Base-by-base conservation (phyloP, 2,329 filamentous ascomycete species). In the Phialophora tarda region DNA sequence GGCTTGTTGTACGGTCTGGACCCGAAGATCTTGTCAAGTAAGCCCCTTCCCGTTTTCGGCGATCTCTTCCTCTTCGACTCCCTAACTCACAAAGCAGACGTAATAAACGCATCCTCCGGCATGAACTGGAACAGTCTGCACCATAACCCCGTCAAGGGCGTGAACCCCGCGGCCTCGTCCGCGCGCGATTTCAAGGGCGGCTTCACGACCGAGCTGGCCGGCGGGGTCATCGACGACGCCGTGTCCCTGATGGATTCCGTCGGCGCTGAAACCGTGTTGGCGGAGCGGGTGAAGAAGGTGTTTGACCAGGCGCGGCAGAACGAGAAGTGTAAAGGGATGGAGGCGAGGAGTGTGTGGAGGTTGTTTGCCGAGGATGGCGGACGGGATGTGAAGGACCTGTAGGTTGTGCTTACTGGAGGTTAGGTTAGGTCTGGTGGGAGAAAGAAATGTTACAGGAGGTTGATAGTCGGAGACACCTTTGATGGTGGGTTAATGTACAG, bases 401-500 rank as follows among this genome's bases (percentile, higher is more conserved):
- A 50, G 32, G 41, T 41, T 41, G 24, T 6, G 11, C 11, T 28
- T 12, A 14, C n/a, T n/a, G n/a, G 7, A 2, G 8, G n/a, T 23
- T 21, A 12, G 17, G 14, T 21, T 21, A 12, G 23, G 21, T 17
- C 14, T 12, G 48, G 6, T 53, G 48, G 26, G 11, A 23, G 21
- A 14, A 17, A 53, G 14, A 12, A 12, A 5, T 11, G 21, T 7
- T 17, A 51, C 6, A 26, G 7, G 6, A 44, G 38, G 4, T 41
- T 17, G 14, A 41, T 41, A 6, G 38, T n/a, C 38, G 14, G 38
- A n/a, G 12, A 4, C 26, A 11, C n/a, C 14, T 44, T 44, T n/a
- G 17, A n/a, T 26, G 23, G 24, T 54, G 14, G 26, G 30, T 56
- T 65, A 63, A 51, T 64, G 48, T 69, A 58, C 55, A 67, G 53